Conservation (phyloP, 2,329 filamentous ascomycete genomes). For the Fusarium dlaminii region DNA sequence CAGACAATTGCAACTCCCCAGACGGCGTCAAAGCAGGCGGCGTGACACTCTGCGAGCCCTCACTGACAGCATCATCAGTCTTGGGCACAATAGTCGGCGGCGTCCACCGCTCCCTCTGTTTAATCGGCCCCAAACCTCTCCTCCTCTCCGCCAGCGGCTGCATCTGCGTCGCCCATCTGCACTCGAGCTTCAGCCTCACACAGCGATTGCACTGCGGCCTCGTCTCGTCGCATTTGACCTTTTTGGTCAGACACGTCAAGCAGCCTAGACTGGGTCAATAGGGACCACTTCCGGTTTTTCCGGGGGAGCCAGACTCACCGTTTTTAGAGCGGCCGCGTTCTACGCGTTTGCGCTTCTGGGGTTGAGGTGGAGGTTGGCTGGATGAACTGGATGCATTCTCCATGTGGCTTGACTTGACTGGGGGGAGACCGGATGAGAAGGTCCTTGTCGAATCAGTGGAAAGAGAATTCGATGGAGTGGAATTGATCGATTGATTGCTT, state of each 20-base stretch:
- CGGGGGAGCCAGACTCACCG: background rate
- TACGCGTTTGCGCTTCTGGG: constrained; percentile 3
- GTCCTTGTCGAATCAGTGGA: background rate
- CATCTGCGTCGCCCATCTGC: background rate
- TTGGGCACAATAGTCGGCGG: background rate
- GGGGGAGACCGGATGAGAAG: background rate
- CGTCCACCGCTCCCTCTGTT: background rate
- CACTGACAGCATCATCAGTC: background rate
- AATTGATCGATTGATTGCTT: background rate
- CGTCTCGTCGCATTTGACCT: constrained; percentile 11
- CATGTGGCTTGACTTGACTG: background rate
- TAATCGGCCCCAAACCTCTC: background rate
- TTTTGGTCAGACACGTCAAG: background rate
- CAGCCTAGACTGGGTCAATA: constrained; percentile 1
- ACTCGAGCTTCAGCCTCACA: background rate
- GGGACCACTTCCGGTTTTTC: background rate
- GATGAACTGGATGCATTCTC: background rate
- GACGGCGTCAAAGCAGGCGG: background rate
- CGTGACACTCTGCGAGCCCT: background rate
- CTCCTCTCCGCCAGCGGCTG: constrained; percentile 6
- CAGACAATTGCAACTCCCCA: background rate
- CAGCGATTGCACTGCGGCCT: background rate
- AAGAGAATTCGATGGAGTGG: background rate
- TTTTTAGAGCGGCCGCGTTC: constrained; percentile 20
- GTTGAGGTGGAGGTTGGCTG: background rate